Evolutionary conservation across 495 filamentous ascomycete genomes (phyloP), one percentile per base, ranked within the genome.

Genomic region (Ramalina peruviana): DNA sequence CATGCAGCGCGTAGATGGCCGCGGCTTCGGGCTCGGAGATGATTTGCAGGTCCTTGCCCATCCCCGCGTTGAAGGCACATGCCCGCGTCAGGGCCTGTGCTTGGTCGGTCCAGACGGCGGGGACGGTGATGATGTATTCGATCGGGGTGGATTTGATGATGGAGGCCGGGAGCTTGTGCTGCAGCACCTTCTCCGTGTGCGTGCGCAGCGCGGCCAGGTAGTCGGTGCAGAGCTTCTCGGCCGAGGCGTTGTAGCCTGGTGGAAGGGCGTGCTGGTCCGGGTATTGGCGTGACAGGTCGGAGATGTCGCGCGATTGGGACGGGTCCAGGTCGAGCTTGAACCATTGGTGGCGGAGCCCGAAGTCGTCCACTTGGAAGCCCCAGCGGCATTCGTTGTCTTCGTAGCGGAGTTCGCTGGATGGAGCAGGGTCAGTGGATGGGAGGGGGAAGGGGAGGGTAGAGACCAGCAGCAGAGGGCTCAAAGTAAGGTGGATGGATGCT

Each of bases 1-100:
- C 78, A 46, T 80, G 78, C 4, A 89, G 68, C 1, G 82, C 83
- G 56, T 86, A 85, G 3, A 86, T 80, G 0, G 84, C 85, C 0
- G 83, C 84, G 6, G 82, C 83, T 62, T 88, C 84, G 1, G 84
- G 83, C 62, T 86, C 81, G 42, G 76, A 81, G 45, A 88, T 83
- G 62, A 87, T 78, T 56, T 77, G 72, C 36, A 87, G 78, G 27
- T 67, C 66, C 9, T 66, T 56, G 12, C 81, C 81, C 74, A 87
- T 79, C 11, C 82, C 82, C 4, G 84, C 84, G 6, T 73, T 59
- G 60, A 83, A 75, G 1, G 83, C 83, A 16, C 81, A 82, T 42
- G 71, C 65, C 15, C 80, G 63, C 0, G 80, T 85, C 12, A 73
- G 74, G 49, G 78, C 74, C 63, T 86, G 86, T 19, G 83, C 83